Percentiles rank a stretch among this genome's conserved stretches.
Conservation (phyloP, 164 flowering plant genomes). For the Macadamia tetraphylla region DNA sequence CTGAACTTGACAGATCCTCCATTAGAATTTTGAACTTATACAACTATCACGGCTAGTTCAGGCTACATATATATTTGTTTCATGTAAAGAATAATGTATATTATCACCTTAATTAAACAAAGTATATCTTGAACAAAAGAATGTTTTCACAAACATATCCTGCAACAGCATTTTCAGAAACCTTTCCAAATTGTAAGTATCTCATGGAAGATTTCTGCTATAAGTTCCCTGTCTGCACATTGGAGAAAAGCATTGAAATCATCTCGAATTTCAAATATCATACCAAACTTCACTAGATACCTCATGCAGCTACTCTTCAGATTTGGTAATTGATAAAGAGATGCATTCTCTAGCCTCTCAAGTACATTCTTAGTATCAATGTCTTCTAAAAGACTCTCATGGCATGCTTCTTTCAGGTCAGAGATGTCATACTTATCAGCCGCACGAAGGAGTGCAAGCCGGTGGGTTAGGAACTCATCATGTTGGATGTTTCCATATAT, state of each 20-base stretch:
- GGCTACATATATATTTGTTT: too few species aligned
- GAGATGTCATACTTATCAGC: conserved; percentile 86
- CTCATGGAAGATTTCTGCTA: conserved; percentile 75
- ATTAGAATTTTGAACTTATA: too few species aligned
- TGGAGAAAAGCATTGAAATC: conserved; percentile 69
- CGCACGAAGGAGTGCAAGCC: conserved; percentile 73
- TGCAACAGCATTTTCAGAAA: conserved; percentile 33
- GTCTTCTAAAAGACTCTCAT: conserved; percentile 82
- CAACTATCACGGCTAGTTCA: too few species aligned
- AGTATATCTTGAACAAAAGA: not conserved
- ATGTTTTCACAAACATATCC: not conserved
- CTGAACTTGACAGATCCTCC: too few species aligned
- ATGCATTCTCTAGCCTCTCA: conserved; percentile 77
- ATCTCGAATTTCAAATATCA: conserved; percentile 75
- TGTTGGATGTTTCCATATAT: conserved; percentile 66
- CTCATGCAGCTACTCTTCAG: conserved; percentile 74
- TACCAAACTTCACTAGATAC: conserved; percentile 88
- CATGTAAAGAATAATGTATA: not conserved
- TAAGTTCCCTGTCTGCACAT: conserved; percentile 69
- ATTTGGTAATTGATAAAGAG: conserved; percentile 58
- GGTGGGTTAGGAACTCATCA: conserved; percentile 62
- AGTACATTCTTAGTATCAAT: conserved; percentile 80
- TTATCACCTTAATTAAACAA: not conserved
- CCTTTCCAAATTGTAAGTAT: conserved; percentile 87
- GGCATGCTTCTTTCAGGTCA: conserved; percentile 83